Percentiles rank a stretch among this genome's conserved stretches.
phyloP scores from a whole-genome alignment of 371 early-diverging fungal species.

The Mucor lusitanicus region DNA sequence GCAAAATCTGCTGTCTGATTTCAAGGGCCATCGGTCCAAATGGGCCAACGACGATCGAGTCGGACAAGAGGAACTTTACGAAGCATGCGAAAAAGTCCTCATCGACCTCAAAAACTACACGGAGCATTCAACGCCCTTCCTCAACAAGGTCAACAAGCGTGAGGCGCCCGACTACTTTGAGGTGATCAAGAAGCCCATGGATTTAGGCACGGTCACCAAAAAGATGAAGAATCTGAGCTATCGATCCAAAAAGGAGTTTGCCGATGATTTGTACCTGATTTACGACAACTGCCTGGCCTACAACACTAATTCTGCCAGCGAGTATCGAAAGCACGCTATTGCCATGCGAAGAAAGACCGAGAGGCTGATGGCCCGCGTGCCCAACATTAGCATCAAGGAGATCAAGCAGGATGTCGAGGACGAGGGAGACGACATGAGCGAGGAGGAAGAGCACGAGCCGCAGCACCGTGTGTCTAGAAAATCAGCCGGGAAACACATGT shows the following conservation, averaged over 20 bases:
- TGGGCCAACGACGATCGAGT: conserved; percentile 89
- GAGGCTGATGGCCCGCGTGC: conserved; percentile 76
- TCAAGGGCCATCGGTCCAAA: conserved; percentile 86
- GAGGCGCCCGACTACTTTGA: conserved; percentile 97
- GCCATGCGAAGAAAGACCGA: conserved; percentile 81
- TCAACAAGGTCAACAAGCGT: conserved; percentile 87
- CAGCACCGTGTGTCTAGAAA: conserved; percentile 38
- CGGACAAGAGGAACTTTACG: conserved; percentile 93
- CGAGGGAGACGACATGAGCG: conserved; percentile 51
- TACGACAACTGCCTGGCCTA: conserved; percentile 84
- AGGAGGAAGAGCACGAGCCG: conserved; percentile 46
- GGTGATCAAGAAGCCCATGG: conserved; percentile 93
- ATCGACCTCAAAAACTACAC: conserved; percentile 79
- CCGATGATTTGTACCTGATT: conserved; percentile 78
- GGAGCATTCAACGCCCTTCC: conserved; percentile 86
- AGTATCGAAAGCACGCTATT: conserved; percentile 83
- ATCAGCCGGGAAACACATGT: conserved; percentile 24
- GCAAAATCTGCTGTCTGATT: conserved; percentile 77
- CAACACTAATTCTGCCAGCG: conserved; percentile 76
- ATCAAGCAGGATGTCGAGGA: conserved; percentile 59
- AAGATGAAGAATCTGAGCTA: conserved; percentile 77
- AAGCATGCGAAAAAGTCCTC: conserved; percentile 84
- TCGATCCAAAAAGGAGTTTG: conserved; percentile 77
- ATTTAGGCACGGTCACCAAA: conserved; percentile 85
- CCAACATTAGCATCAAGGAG: conserved; percentile 75